phyloP scores from a whole-genome alignment of 768 basidiomycete genomes.

The Boletus edulis region DNA sequence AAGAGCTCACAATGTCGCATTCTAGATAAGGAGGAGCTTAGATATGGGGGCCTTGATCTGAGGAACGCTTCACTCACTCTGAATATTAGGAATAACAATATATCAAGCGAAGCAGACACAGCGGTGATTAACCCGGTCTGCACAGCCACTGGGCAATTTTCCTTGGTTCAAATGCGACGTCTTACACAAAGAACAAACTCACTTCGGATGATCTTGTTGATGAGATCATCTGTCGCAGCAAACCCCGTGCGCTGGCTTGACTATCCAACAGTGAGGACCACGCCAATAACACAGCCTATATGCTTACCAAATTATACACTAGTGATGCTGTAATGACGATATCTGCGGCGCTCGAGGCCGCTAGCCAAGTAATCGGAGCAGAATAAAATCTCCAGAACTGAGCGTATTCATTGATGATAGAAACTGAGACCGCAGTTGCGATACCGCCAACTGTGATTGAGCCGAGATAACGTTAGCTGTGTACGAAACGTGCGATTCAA shows the following conservation, averaged over 20 bases:
- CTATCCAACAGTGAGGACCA: conserved; percentile 19
- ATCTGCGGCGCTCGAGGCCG: conserved; percentile 39
- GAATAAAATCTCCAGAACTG: conserved; percentile 34
- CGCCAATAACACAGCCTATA: not conserved
- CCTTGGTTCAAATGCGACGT: not conserved
- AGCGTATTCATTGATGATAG: conserved; percentile 31
- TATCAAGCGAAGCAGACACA: conserved; percentile 12
- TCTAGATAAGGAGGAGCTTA: not conserved
- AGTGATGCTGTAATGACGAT: conserved; percentile 41
- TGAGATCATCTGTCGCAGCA: conserved; percentile 31
- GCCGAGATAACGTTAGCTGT: not conserved
- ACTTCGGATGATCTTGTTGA: conserved; percentile 44
- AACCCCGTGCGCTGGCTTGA: conserved; percentile 42
- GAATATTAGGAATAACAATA: conserved; percentile 18
- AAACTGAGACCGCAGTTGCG: conserved; percentile 33
- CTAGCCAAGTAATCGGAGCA: conserved; percentile 41
- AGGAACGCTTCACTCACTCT: conserved; percentile 7
- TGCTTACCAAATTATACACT: conserved; percentile 41
- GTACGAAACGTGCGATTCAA: not conserved
- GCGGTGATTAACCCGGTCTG: conserved; percentile 25
- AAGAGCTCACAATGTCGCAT: conserved; percentile 2
- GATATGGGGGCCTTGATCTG: too few species aligned
- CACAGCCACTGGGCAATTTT: conserved; percentile 21
- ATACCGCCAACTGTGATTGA: conserved; percentile 33
- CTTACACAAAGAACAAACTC: conserved; percentile 2